Base-by-base conservation (phyloP, 2,329 filamentous ascomycete genomes). In the Cladosporium sp. region DNA sequence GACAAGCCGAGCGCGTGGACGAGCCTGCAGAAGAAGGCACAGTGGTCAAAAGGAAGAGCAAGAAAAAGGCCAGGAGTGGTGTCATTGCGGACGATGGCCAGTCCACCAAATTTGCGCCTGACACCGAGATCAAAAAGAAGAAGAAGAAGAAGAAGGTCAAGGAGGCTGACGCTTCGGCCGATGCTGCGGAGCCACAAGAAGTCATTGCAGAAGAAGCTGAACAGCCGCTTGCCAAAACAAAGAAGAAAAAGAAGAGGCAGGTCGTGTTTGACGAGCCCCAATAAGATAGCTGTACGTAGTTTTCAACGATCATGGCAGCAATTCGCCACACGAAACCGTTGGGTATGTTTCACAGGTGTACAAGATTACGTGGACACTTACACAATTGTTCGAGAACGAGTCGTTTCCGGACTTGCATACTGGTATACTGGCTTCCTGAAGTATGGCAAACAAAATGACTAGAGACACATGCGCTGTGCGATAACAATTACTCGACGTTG, bases 1-100 rank as follows among this genome's bases (percentile, higher is more conserved):
- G 91, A 65, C 89, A 88, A 43, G 91, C 89, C 72, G 91, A 93
- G 79, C 82, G 90, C 64, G 88, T 93, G 83, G 63, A 65, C 10
- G 63, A 65, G 57, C 63, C 63, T n/a, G 58, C 87, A 56, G 82
- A 80, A 3, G 89, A 90, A 72, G 88, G 88, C 1, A 86, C 84
- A 0, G 83, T 90, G 2, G 86, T 92, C 4, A 87, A 80, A 79
- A 79, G 71, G 67, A 83, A 81, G 73, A 88, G 86, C 78, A 85
- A 84, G 77, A 83, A 82, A 72, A 75, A 73, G 67, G 65, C 61
- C 36, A 23, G 57, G 30, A 63, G 30, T 59, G 66, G 59, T 5
- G 65, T 67, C 28, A 32, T 39, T 48, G 69, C 60, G 23, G 68
- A 18, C 11, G 69, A 64, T 14, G 70, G 46, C 28, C 26, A 54